Conservation (phyloP, 352 stramenopile species). For the Sclerospora graminicola region DNA sequence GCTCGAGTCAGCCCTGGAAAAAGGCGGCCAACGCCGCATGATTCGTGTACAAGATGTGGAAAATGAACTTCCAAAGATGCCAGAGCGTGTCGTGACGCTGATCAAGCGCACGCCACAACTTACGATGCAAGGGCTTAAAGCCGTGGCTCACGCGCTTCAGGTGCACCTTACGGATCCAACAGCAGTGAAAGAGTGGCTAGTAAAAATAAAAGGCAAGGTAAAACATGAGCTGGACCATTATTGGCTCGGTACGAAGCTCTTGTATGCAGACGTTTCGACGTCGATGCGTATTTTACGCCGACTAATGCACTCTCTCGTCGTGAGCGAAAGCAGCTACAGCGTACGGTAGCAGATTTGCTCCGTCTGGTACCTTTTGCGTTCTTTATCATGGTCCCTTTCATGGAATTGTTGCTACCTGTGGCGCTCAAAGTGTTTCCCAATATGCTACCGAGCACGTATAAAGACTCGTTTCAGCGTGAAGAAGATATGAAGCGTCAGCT, state of each 20-base stretch:
- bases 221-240: constrained; percentile 91
- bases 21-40: constrained; percentile 62
- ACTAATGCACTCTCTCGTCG: too few relatives aligned
- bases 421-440: too few relatives aligned
- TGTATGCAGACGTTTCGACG: constrained; percentile 93
- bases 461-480: too few relatives aligned
- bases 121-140: constrained; percentile 40
- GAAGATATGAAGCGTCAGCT: too few relatives aligned
- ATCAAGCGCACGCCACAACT: constrained; percentile 65
- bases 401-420: too few relatives aligned
- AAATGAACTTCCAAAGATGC: constrained; percentile 65
- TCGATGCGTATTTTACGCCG: too few relatives aligned
- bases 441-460: too few relatives aligned
- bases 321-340: too few relatives aligned
- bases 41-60: constrained; percentile 75
- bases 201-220: constrained; percentile 61
- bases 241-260: constrained; percentile 93
- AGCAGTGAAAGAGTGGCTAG: constrained; percentile 47
- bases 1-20: constrained; percentile 67
- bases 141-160: constrained; percentile 42
- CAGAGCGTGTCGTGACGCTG: constrained; percentile 48
- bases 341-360: constrained; percentile 94
- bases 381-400: constrained; percentile 96
- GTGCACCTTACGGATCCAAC: constrained; percentile 54
- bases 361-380: constrained; percentile 96